Base-by-base conservation (phyloP, 2,329 filamentous ascomycete genomes). In the Diaporthe sp. region DNA sequence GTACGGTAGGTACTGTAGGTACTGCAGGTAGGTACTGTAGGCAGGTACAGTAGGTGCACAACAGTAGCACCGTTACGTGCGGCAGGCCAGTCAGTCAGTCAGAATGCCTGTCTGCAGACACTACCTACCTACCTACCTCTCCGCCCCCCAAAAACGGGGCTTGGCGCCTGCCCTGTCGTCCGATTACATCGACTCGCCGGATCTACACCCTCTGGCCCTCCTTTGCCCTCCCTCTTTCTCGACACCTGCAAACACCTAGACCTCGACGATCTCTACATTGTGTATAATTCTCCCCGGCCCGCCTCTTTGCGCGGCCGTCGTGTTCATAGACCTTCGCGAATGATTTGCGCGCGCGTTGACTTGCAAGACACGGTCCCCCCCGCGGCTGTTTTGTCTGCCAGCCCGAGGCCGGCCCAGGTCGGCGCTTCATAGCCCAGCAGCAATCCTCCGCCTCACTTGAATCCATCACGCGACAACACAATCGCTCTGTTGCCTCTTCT, bases 301-400 rank as follows among this genome's bases (percentile, higher is more conserved):
- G 66, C 35, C 50, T 42, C 51, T 53, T 47, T 65, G 71, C 55
- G 65, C 35, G 71, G 63, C 63, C 35, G 35, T 27, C 37, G 63
- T 71, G 66, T 71, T 53, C 44, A 70, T 73, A 73, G 44, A 70
- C 61, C 66, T 50, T 73, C 56, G 72, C 72, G 72, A 71, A 73
- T 73, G 72, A 47, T 71, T 73, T 70, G 70, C 66, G 39, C 72
- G 66, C 70, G 72, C 22, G 56, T 70, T 56, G 66, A 50, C 37
- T 22, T 63, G 55, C 59, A 56, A 55, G 32, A 70, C 42, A 22
- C 63, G 51, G 51, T 15, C 44, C 61, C 71, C 55, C 61, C 71
- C 53, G 71, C 55, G 71, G 53, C 71, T 70, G 65, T 73, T 70
- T 73, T 73, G 63, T 53, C 56, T 61, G 53, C 51, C 66, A 58